These are phyloP conservation scores for Cytospora piceicola DNA, from an alignment of 2,329 filamentous ascomycete genomes.

Conservation along the genomic window DNA sequence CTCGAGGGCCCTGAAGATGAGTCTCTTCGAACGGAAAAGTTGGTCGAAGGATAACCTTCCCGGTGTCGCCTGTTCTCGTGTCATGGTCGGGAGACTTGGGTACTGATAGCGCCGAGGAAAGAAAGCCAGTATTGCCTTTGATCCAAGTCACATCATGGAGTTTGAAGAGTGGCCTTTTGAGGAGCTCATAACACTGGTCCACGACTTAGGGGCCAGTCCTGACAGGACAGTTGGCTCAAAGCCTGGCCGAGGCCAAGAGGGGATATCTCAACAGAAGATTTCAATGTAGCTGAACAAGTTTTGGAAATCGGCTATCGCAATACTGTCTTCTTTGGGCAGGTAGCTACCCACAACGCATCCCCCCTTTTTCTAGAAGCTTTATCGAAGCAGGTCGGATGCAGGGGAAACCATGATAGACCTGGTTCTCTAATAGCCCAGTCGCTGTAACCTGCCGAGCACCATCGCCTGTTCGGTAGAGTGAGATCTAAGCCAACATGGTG, in stretches of 20 bases:
- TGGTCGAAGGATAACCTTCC: constrained; percentile 10
- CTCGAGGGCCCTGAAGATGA: constrained; percentile 21
- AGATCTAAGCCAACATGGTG: not conserved
- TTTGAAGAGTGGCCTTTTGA: not conserved
- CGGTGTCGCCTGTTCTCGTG: constrained; percentile 11
- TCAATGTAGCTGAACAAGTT: not conserved
- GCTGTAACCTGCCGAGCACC: not conserved
- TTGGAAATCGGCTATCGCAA: constrained; percentile 17
- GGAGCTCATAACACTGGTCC: not conserved
- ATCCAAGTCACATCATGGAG: too few relatives aligned
- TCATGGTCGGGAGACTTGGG: not conserved
- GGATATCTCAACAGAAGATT: not conserved
- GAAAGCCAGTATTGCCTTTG: too few relatives aligned
- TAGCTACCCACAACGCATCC: not conserved
- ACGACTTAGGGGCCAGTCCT: not conserved
- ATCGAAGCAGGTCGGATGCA: constrained; percentile 3
- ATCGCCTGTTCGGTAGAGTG: not conserved
- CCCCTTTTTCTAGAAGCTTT: constrained; percentile 16
- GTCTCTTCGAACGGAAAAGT: constrained; percentile 22
- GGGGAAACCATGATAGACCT: not conserved
- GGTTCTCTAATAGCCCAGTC: not conserved
- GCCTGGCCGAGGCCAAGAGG: constrained; percentile 2
- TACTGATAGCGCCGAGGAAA: too few relatives aligned
- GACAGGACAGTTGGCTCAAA: not conserved
- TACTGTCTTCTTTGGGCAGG: constrained; percentile 21